A percentile compares a stretch with the other conserved stretches of the same genome.
phyloP scores from a whole-genome alignment of 441 rosid genomes.

The Gossypium schwendimanii region DNA sequence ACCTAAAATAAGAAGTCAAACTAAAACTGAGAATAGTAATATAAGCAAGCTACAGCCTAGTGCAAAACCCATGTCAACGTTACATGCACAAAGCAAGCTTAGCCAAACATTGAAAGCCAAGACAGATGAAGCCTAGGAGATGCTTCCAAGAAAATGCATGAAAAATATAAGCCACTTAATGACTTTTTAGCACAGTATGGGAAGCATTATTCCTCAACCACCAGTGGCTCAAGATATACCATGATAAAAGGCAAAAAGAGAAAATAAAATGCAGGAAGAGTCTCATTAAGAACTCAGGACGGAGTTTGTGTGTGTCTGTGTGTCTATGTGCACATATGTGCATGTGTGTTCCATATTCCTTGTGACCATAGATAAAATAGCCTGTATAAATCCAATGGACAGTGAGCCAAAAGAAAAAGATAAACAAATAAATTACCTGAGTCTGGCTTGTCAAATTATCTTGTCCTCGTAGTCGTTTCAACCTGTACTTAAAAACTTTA shows the following conservation, averaged over 20 bases:
- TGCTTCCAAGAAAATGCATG: background rate
- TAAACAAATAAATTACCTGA: constrained; percentile 23
- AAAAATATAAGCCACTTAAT: background rate
- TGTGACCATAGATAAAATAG: background rate
- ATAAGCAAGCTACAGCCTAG: constrained; percentile 13
- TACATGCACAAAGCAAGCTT: background rate
- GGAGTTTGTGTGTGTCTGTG: background rate
- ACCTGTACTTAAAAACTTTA: constrained; percentile 28
- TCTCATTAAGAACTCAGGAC: background rate
- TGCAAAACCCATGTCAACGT: background rate
- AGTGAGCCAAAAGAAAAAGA: background rate
- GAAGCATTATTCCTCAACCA: constrained; percentile 9
- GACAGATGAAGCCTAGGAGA: background rate
- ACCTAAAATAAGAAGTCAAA: constrained; percentile 27
- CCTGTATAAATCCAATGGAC: background rate
- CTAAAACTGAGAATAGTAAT: constrained; percentile 5
- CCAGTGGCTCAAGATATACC: background rate
- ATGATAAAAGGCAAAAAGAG: background rate
- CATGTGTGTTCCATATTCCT: background rate
- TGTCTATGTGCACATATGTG: background rate
- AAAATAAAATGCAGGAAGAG: background rate
- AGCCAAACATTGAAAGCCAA: background rate
- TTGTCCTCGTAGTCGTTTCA: constrained; percentile 29
- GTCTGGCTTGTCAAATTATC: constrained; percentile 22
- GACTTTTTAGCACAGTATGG: background rate